A percentile compares a stretch with the other conserved stretches of the same genome.
Evolutionary conservation across 257 asterid genomes (phyloP).

Genomic region (Solanum raphanifolium): DNA sequence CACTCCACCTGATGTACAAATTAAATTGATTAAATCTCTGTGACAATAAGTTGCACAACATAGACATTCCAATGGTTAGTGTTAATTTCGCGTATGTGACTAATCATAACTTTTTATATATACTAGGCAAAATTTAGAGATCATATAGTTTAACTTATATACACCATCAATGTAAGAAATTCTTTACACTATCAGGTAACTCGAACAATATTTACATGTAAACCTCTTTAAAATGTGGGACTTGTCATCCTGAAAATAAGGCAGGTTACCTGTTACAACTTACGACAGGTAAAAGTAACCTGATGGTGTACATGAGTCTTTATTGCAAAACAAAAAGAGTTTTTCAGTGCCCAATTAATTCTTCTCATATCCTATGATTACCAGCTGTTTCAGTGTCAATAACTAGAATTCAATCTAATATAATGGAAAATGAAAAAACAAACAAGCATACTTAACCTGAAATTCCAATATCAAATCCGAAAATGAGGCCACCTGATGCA

Average conservation of each 20-base stretch:
- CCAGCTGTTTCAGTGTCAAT: not conserved
- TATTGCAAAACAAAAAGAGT: no score
- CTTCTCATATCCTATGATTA: not conserved
- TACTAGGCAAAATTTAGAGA: no score
- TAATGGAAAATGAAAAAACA: not conserved
- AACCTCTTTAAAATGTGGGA: not conserved
- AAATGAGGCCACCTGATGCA: constrained; percentile 3
- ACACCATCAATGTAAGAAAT: not conserved
- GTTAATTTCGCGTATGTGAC: no score
- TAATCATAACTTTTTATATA: no score
- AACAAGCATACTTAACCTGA: not conserved
- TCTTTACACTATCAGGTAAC: not conserved
- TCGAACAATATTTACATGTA: not conserved
- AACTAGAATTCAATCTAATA: not conserved
- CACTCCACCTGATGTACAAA: constrained; percentile 7
- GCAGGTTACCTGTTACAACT: not conserved
- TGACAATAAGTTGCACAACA: not conserved
- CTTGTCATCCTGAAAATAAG: not conserved
- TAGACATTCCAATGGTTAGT: no score
- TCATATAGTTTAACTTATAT: no score
- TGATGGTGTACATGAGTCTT: not conserved
- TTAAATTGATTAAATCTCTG: not conserved
- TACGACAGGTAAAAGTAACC: not conserved
- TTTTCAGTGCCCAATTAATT: no score
- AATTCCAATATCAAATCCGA: not conserved